Conservation (phyloP, 2,329 filamentous ascomycete species). For the Epichloe elymi region DNA sequence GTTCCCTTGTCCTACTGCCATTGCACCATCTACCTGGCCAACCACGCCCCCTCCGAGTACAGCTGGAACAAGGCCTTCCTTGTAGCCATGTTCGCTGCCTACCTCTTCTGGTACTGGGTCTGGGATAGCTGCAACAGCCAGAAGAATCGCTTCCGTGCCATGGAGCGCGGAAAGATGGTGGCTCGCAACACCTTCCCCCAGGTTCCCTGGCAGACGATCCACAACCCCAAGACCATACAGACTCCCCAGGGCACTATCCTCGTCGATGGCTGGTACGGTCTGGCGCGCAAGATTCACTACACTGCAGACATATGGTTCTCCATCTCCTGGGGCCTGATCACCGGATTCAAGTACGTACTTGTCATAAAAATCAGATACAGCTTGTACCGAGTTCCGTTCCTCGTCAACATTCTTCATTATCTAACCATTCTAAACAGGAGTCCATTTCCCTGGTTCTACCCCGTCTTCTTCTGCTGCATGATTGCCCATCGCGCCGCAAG, state of each 20-base stretch:
- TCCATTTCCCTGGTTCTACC: slow-evolving; percentile 86
- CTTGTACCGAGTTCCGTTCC: not conserved
- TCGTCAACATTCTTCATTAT: too few relatives aligned
- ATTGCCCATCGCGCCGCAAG: slow-evolving; percentile 66
- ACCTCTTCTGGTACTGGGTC: slow-evolving; percentile 76
- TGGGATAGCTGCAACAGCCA: slow-evolving; percentile 90
- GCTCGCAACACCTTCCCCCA: slow-evolving; percentile 79
- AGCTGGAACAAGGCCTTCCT: slow-evolving; percentile 61
- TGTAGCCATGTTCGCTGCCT: slow-evolving; percentile 50
- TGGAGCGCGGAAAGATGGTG: slow-evolving; percentile 58
- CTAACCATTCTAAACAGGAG: slow-evolving; percentile 27
- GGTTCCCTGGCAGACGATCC: slow-evolving; percentile 73
- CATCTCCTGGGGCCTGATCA: slow-evolving; percentile 37
- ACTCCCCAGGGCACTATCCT: slow-evolving; percentile 64
- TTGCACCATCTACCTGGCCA: slow-evolving; percentile 80
- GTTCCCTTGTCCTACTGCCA: slow-evolving; percentile 89
- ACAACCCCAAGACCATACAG: slow-evolving; percentile 68
- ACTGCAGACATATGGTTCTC: slow-evolving; percentile 36
- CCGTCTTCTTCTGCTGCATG: slow-evolving; percentile 70
- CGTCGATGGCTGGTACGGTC: slow-evolving; percentile 73
- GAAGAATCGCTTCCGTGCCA: slow-evolving; percentile 81
- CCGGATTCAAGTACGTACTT: slow-evolving; percentile 29
- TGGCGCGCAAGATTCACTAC: slow-evolving; percentile 51
- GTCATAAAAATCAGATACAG: not conserved
- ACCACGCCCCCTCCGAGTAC: slow-evolving; percentile 67